Conservation (phyloP, 176 grass and related monocot genomes). For the Rhynchospora breviuscula region DNA sequence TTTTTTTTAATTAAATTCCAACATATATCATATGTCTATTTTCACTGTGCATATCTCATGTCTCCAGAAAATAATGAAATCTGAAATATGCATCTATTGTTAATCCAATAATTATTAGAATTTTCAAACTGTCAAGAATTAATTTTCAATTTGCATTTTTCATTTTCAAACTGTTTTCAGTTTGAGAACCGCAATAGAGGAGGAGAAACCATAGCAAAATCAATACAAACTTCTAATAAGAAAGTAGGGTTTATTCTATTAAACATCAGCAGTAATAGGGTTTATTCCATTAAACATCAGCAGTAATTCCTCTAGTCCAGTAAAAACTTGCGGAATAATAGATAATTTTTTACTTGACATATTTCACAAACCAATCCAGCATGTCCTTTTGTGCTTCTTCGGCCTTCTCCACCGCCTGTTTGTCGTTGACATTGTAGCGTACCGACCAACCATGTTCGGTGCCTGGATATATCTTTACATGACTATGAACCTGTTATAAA, state of each 20-base stretch:
- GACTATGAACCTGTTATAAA: conserved; percentile 17
- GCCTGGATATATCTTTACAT: conserved; percentile 34
- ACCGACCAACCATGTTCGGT: conserved; percentile 34
- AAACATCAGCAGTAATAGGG: background rate
- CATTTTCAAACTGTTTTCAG: too few species aligned
- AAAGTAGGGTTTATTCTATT: background rate
- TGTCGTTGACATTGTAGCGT: conserved; percentile 25
- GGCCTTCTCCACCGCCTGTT: conserved; percentile 21
- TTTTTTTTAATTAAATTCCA: too few species aligned
- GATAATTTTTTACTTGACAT: conserved; percentile 22
- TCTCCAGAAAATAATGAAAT: too few species aligned
- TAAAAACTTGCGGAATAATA: background rate
- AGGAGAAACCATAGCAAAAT: too few species aligned
- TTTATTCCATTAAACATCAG: background rate
- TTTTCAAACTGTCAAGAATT: too few species aligned
- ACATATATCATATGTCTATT: too few species aligned
- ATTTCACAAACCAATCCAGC: conserved; percentile 33
- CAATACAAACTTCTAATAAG: too few species aligned
- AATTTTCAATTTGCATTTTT: too few species aligned
- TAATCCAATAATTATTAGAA: too few species aligned
- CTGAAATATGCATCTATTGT: too few species aligned
- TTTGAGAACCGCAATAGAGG: too few species aligned
- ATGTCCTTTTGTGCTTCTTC: conserved; percentile 33
- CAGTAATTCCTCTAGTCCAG: background rate
- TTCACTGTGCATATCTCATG: too few species aligned